Percentiles rank a stretch among this genome's conserved stretches.
Evolutionary conservation across 768 basidiomycete genomes (phyloP).

Genomic region (Leccinellum rugosiceps): DNA sequence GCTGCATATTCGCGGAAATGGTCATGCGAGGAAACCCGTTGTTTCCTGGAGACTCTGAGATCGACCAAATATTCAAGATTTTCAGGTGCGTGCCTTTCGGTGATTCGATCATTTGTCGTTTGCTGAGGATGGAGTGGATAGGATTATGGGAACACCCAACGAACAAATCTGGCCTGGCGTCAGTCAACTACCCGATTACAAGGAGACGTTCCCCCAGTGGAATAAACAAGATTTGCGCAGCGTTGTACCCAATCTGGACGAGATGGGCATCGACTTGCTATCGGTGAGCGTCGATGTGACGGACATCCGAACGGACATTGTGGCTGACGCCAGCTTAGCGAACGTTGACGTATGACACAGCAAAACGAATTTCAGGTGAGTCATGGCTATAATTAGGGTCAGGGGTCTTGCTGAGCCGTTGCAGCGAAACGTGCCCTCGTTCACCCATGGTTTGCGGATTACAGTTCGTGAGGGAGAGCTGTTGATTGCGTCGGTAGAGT

Average conservation of each 20-base stretch:
- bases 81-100: conserved; percentile 64
- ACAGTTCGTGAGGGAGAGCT: conserved; percentile 32
- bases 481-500: too few relatives aligned
- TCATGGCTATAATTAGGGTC: background rate
- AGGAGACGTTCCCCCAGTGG: conserved; percentile 97
- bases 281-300: conserved; percentile 42
- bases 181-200: conserved; percentile 86
- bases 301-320: background rate
- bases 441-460: conserved; percentile 52
- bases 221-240: conserved; percentile 64
- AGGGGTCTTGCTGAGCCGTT: background rate
- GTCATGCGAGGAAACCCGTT: conserved; percentile 86
- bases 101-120: background rate
- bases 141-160: conserved; percentile 91
- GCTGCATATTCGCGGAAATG: conserved; percentile 99
- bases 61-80: conserved; percentile 99
- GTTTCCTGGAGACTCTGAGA: conserved; percentile 99
- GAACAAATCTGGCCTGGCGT: conserved; percentile 94
- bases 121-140: conserved; percentile 30
- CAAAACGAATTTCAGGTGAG: conserved; percentile 89
- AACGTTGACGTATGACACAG: conserved; percentile 82
- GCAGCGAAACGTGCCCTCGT: conserved; percentile 56
- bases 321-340: conserved; percentile 35
- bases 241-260: conserved; percentile 70
- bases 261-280: conserved; percentile 75